phyloP scores from a whole-genome alignment of 2,329 filamentous ascomycete genomes.

The Pseudocercospora fijiensis region DNA sequence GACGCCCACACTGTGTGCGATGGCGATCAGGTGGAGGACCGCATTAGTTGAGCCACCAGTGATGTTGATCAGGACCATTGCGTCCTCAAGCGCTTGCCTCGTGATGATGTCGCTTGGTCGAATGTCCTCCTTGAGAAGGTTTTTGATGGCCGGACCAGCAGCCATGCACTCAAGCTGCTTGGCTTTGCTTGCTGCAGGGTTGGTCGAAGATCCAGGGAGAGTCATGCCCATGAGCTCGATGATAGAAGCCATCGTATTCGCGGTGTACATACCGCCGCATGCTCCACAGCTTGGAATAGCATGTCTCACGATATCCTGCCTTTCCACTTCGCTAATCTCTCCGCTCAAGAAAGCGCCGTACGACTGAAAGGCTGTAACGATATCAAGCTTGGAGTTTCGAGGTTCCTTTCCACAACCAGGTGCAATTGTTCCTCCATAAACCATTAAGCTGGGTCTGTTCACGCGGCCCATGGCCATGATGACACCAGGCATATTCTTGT shows the following conservation, averaged over 20 bases:
- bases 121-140: slow-evolving; percentile 53
- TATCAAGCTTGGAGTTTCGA: slow-evolving; percentile 70
- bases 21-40: slow-evolving; percentile 53
- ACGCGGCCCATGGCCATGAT: slow-evolving; percentile 83
- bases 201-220: slow-evolving; percentile 53
- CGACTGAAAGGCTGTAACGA: slow-evolving; percentile 95
- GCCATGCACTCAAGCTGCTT: slow-evolving; percentile 53
- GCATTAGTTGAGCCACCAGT: slow-evolving; percentile 54
- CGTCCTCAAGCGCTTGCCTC: slow-evolving; percentile 51
- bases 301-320: slow-evolving; percentile 91
- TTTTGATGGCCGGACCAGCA: slow-evolving; percentile 52
- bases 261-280: slow-evolving; percentile 74
- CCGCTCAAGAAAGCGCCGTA: slow-evolving; percentile 94
- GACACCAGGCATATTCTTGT: slow-evolving; percentile 96
- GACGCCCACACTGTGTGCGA: slow-evolving; percentile 51
- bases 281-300: slow-evolving; percentile 83
- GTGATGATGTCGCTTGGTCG: slow-evolving; percentile 52
- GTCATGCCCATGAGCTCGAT: slow-evolving; percentile 54
- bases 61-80: slow-evolving; percentile 53
- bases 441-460: slow-evolving; percentile 93
- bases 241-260: slow-evolving; percentile 54
- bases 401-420: slow-evolving; percentile 80
- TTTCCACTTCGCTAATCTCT: slow-evolving; percentile 84
- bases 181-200: slow-evolving; percentile 52
- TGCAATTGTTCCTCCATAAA: slow-evolving; percentile 93